Evolutionary conservation across 345 rosid genomes (phyloP), one percentile per base, ranked within the genome.

Genomic region (Luvunga scandens): DNA sequence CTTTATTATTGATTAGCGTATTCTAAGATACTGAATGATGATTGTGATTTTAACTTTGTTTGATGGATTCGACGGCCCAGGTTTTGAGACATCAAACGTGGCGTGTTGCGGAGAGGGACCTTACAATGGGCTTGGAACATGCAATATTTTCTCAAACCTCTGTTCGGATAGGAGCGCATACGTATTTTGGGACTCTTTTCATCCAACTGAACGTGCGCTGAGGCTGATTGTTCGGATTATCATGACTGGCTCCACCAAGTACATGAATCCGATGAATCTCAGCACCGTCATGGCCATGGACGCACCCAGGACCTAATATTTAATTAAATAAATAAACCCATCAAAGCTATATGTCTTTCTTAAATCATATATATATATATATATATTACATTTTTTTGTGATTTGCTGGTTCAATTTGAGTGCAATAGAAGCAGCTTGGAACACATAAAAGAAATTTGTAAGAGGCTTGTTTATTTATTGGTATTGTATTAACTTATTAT

Each of bases 41-140:
- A n/a, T 12, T 19, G 6, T 5, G 9, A 5, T 9, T 24, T 9
- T 38, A 16, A n/a, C 39, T 68, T 10, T 70, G 3, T 70, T 7
- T 48, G 14, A 69, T 48, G 34, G 60, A 4, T 30, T 48, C n/a
- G 60, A 9, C 33, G 73, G 4, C 33, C 80, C 87, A 93, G 98
- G 98, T 71, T 93, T 93, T 83, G 76, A 63, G 36, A 91, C 95
- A 27, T 89, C 98, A 0, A 86, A 91, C 73, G 75, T 88, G 38
- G 98, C 98, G 5, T 93, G 98, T 55, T 95, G 98, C 34, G 98
- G 98, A 2, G 98, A 95, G 83, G 98, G 98, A 25, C 97, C 91
- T 0, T 89, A 83, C 74, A 95, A 95, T 79, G 98, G 98, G 62
- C 75, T 93, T 5, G 97, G 98, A 61, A 78, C 91, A 31, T 95